These are phyloP conservation scores for Leccinum obscurum DNA, from an alignment of 768 basidiomycete species.

Conservation along the genomic window DNA sequence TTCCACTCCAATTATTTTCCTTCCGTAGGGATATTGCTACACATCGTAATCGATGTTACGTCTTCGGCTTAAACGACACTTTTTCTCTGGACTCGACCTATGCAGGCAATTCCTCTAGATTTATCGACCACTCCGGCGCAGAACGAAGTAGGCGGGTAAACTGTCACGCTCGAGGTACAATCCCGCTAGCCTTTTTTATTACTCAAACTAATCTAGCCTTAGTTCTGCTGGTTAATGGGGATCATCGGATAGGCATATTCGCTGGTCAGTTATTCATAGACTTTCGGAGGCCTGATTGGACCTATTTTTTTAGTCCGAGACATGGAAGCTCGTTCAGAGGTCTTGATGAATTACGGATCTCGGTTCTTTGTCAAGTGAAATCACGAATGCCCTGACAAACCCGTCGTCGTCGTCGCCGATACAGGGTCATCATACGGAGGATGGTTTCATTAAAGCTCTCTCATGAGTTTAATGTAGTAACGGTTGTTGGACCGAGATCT, in stretches of 20 bases:
- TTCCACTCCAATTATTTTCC: background rate
- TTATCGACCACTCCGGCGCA: slow-evolving; percentile 57
- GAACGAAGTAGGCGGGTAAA: slow-evolving; percentile 35
- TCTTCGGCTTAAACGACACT: slow-evolving; percentile 52
- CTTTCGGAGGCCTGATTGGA: background rate
- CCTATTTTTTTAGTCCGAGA: slow-evolving; percentile 33
- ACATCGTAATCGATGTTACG: slow-evolving; percentile 59
- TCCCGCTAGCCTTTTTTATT: background rate
- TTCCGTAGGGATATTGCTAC: slow-evolving; percentile 37
- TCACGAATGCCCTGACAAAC: background rate
- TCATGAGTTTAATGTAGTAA: background rate
- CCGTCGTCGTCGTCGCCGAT: background rate
- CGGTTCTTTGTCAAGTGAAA: slow-evolving; percentile 40
- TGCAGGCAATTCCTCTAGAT: slow-evolving; percentile 64
- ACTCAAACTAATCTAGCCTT: slow-evolving; percentile 4
- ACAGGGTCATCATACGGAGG: slow-evolving; percentile 1
- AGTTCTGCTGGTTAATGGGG: slow-evolving; percentile 65
- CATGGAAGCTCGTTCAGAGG: slow-evolving; percentile 45
- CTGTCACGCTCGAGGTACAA: slow-evolving; percentile 47
- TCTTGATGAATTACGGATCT: slow-evolving; percentile 60
- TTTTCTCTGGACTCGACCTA: slow-evolving; percentile 54
- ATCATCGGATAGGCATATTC: slow-evolving; percentile 66
- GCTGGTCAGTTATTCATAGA: slow-evolving; percentile 13
- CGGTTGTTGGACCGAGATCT: background rate
- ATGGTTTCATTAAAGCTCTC: slow-evolving; percentile 9